A percentile compares a stretch with the other conserved stretches of the same genome.
Evolutionary conservation across 257 asterid species (phyloP).

Genomic region (Lithospermum erythrorhizon): DNA sequence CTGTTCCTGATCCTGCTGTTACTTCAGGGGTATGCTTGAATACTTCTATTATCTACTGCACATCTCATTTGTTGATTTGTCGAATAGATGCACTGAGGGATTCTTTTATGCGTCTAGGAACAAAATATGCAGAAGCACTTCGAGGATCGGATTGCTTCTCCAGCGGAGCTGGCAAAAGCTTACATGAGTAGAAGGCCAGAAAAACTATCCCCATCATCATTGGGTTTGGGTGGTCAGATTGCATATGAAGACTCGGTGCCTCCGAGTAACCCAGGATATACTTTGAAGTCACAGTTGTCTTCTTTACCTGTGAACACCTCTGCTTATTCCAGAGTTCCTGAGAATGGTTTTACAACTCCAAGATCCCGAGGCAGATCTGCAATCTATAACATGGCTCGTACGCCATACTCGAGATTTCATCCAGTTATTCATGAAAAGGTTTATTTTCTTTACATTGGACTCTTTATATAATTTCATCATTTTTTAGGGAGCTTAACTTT

Average conservation of each 20-base stretch:
- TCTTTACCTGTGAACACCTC: slow-evolving; percentile 22
- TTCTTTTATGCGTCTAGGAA: neutral
- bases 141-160: slow-evolving; percentile 60
- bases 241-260: slow-evolving; percentile 34
- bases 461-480: slow-evolving; percentile 1
- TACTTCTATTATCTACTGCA: neutral
- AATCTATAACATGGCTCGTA: slow-evolving; percentile 81
- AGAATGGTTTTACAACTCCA: slow-evolving; percentile 55
- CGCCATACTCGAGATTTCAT: slow-evolving; percentile 68
- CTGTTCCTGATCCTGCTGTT: slow-evolving; percentile 25
- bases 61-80: neutral
- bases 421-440: slow-evolving; percentile 49
- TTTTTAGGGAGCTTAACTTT: slow-evolving; percentile 5
- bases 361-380: slow-evolving; percentile 82
- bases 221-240: slow-evolving; percentile 39
- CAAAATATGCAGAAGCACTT: slow-evolving; percentile 32
- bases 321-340: slow-evolving; percentile 29
- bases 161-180: slow-evolving; percentile 90
- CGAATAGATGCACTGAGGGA: neutral
- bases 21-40: slow-evolving; percentile 32
- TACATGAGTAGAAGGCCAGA: slow-evolving; percentile 80
- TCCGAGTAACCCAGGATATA: slow-evolving; percentile 23
- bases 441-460: slow-evolving; percentile 1
- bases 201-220: slow-evolving; percentile 52
- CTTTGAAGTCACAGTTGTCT: slow-evolving; percentile 33